These are phyloP conservation scores for Oleoguttula mirabilis DNA, from an alignment of 495 filamentous ascomycete genomes.

Conservation along the genomic window DNA sequence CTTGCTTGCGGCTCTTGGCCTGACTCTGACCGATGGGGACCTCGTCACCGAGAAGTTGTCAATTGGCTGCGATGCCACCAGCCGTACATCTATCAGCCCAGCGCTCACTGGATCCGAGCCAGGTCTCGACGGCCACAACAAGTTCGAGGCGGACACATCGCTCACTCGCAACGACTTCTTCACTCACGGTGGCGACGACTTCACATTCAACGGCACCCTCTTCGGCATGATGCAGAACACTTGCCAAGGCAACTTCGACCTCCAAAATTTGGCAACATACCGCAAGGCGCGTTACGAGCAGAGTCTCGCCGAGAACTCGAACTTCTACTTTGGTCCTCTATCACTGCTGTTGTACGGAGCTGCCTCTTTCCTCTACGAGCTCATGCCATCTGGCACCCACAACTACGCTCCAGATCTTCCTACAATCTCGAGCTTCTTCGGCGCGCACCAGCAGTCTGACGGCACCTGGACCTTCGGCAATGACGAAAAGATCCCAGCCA, in stretches of 20 bases:
- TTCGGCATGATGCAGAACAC: constrained; percentile 29
- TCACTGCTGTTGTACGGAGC: constrained; percentile 30
- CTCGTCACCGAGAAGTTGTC: constrained; percentile 32
- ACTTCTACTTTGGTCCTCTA: constrained; percentile 32
- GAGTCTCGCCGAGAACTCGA: constrained; percentile 26
- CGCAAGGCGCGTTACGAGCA: constrained; percentile 30
- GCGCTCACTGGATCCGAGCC: constrained; percentile 29
- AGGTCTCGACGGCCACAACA: constrained; percentile 35
- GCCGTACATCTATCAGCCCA: constrained; percentile 27
- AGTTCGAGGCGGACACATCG: constrained; percentile 34
- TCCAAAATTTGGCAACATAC: constrained; percentile 26
- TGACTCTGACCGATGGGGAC: constrained; percentile 30
- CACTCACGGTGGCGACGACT: constrained; percentile 29
- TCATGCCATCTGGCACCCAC: constrained; percentile 27
- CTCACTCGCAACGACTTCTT: constrained; percentile 36
- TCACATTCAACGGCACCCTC: constrained; percentile 33
- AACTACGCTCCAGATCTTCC: constrained; percentile 26
- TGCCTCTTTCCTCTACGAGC: constrained; percentile 33
- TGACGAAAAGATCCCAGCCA: constrained; percentile 29
- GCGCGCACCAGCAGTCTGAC: constrained; percentile 23
- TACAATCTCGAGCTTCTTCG: constrained; percentile 33
- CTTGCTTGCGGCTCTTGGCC: constrained; percentile 28
- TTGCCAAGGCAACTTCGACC: constrained; percentile 25
- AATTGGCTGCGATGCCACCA: constrained; percentile 36
- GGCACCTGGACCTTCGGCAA: constrained; percentile 28